phyloP scores from a whole-genome alignment of 306 rosid species.

The Prunus davidiana region DNA sequence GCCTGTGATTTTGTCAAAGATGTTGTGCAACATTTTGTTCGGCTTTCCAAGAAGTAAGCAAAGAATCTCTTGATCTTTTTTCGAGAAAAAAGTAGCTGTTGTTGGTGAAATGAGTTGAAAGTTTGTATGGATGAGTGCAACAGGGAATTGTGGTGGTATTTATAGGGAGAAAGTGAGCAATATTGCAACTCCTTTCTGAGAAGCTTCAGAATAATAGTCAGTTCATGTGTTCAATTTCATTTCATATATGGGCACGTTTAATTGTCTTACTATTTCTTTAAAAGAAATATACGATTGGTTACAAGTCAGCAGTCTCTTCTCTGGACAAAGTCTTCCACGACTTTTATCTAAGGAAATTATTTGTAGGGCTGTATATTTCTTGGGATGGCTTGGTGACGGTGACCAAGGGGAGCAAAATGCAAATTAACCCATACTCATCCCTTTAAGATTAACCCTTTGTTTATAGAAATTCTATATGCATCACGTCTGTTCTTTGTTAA shows the following conservation, averaged over 20 bases:
- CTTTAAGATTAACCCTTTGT: background rate
- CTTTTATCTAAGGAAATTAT: background rate
- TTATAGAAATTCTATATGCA: too few relatives aligned
- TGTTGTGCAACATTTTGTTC: conserved; percentile 16
- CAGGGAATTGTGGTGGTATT: conserved; percentile 4
- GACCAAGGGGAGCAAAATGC: background rate
- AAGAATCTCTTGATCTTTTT: background rate
- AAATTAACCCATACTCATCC: background rate
- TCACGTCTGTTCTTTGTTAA: too few relatives aligned
- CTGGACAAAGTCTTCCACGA: background rate
- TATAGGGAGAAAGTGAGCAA: conserved; percentile 1
- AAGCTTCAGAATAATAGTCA: background rate
- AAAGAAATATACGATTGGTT: background rate
- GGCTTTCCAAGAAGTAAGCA: background rate
- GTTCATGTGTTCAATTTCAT: background rate
- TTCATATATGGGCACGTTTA: background rate
- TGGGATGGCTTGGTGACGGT: background rate
- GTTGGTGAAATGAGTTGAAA: background rate
- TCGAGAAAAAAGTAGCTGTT: background rate
- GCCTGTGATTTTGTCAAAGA: conserved; percentile 5
- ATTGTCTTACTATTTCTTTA: background rate
- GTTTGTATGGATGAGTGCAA: background rate
- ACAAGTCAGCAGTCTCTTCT: background rate
- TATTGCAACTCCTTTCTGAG: background rate
- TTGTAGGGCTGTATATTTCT: background rate